phyloP scores from a whole-genome alignment of 306 rosid genomes.

The Trifolium repens region DNA sequence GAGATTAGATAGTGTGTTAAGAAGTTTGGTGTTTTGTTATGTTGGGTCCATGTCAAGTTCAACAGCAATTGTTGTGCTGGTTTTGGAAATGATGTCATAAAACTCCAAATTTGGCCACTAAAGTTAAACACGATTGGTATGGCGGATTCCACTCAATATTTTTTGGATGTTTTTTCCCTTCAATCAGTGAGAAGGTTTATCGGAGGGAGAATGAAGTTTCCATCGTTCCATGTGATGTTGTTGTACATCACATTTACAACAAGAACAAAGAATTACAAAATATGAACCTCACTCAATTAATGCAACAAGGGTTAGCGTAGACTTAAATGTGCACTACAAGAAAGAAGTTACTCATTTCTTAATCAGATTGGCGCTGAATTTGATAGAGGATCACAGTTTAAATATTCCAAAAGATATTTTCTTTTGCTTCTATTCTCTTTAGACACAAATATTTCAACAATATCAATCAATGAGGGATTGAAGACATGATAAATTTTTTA shows the following conservation, averaged over 20 bases:
- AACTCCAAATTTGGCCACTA: conserved; percentile 60
- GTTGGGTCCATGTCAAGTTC: conserved; percentile 65
- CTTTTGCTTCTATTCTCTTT: too few species aligned
- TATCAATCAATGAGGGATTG: too few species aligned
- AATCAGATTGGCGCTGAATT: too few species aligned
- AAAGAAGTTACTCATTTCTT: background rate
- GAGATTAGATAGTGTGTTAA: conserved; percentile 49
- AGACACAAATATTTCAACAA: too few species aligned
- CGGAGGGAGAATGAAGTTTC: conserved; percentile 30
- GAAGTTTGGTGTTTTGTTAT: conserved; percentile 36
- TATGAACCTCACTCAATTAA: conserved; percentile 23
- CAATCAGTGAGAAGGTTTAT: conserved; percentile 39
- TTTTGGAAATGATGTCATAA: conserved; percentile 67
- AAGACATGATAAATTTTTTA: too few species aligned
- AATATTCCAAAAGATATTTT: too few species aligned
- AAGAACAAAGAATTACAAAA: conserved; percentile 17
- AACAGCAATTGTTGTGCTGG: conserved; percentile 60
- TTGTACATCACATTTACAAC: conserved; percentile 12
- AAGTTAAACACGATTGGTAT: conserved; percentile 57
- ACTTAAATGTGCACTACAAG: background rate
- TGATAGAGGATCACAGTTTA: too few species aligned
- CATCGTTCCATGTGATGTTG: conserved; percentile 32
- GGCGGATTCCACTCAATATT: conserved; percentile 51
- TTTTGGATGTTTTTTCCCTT: conserved; percentile 36
- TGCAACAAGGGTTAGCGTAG: background rate